phyloP scores from a whole-genome alignment of 345 rosid genomes.

The Hypericum androsaemum region DNA sequence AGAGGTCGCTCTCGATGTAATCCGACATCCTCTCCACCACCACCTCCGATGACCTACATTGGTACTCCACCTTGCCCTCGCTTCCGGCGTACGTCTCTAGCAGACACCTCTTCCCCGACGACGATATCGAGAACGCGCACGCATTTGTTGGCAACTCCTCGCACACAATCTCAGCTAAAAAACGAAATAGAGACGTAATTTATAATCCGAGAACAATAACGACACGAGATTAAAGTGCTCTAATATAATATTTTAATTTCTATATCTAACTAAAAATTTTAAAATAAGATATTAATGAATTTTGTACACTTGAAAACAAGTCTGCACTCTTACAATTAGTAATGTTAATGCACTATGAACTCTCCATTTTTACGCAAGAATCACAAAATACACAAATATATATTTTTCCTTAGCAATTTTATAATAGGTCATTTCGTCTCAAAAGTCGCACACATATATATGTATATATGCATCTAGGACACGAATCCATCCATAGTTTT shows the following conservation, averaged over 20 bases:
- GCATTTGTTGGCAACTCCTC: slow-evolving; percentile 56
- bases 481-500: too few species aligned
- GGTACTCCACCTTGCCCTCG: slow-evolving; percentile 40
- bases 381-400: too few species aligned
- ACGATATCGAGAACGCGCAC: slow-evolving; percentile 63
- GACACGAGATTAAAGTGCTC: too few species aligned
- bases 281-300: neutral
- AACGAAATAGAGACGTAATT: neutral
- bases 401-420: too few species aligned
- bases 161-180: slow-evolving; percentile 49
- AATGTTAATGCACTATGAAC: neutral
- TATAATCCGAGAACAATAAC: too few species aligned
- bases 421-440: too few species aligned
- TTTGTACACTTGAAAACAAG: neutral
- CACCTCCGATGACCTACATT: slow-evolving; percentile 78
- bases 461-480: too few species aligned
- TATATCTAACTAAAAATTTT: neutral
- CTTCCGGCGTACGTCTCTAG: slow-evolving; percentile 40
- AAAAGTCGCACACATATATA: too few species aligned
- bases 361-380: too few species aligned
- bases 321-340: neutral
- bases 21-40: slow-evolving; percentile 63
- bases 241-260: too few species aligned
- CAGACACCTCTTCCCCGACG: slow-evolving; percentile 75
- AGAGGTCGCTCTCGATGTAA: slow-evolving; percentile 65